Base-by-base conservation (phyloP, 164 flowering plant genomes). In the Vitis amurensis region DNA sequence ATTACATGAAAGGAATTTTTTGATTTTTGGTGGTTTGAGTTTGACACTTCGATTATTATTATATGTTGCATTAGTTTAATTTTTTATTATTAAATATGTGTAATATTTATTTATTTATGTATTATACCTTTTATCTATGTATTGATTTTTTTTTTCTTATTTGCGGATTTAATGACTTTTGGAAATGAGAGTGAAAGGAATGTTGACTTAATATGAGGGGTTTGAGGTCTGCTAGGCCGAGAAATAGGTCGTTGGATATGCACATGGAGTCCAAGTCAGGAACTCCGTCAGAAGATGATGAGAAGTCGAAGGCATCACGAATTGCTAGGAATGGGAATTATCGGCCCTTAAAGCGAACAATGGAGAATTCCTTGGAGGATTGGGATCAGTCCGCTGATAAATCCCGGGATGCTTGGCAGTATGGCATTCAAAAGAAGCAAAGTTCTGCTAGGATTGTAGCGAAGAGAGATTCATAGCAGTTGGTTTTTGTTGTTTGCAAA, bases 251-350 rank as follows among this genome's bases (percentile, higher is more conserved):
- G 12, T 68, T 73, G 9, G 96, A 91, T 72, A 68, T 77, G 77
- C 83, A 78, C 61, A 67, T 77, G 27, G 97, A 90, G 59, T 74
- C 92, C 62, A 88, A 86, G 86, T 86, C 89, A 11, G 86, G 85
- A 53, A 83, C 88, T 16, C 87, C 82, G 49, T 69, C 77, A 55
- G 79, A 79, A 71, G 81, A 77, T 27, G 81, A 77, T 47, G 85
- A 82, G 52, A 79, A 73, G 78, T 79, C 75, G 14, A 81, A 74
- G 31, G n/a, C 69, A 29, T 55, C 74, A 15, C 52, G 72, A 31
- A 67, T 70, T 50, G 62, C 78, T 29, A 86, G 83, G 75, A 87
- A 86, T 80, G 93, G 88, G 37, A 81, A 75, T 69, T 80, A 81
- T 58, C 73, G 86, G 15, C 73, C 76, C 19, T 66, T 61, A 50